A percentile compares a stretch with the other conserved stretches of the same genome.
phyloP scores from a whole-genome alignment of 2,329 filamentous ascomycete species.

The Calonectria pauciramosa region DNA sequence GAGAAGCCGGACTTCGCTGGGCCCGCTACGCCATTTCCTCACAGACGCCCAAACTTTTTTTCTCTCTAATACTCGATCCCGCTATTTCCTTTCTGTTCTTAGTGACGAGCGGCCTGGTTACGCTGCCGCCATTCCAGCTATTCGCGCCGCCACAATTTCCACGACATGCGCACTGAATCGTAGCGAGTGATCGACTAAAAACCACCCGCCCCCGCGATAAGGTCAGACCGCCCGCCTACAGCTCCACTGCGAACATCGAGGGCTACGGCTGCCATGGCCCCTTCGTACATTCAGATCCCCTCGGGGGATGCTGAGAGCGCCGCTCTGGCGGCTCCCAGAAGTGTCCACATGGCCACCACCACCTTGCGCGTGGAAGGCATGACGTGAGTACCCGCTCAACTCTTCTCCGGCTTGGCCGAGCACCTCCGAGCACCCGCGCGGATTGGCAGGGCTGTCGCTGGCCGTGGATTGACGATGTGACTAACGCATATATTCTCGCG shows the following conservation, averaged over 20 bases:
- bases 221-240: conserved; percentile 10
- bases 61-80: conserved; percentile 22
- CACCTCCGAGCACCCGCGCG: conserved; percentile 9
- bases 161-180: conserved; percentile 39
- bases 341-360: conserved; percentile 85
- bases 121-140: conserved; percentile 16
- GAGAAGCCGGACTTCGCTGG: conserved; percentile 33
- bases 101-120: conserved; percentile 7
- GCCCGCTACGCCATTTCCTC: conserved; percentile 1
- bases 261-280: conserved; percentile 59
- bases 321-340: conserved; percentile 45
- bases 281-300: conserved; percentile 63
- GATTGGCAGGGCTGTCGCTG: conserved; percentile 17
- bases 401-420: conserved; percentile 35
- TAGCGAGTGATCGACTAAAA: conserved; percentile 35
- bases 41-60: conserved; percentile 9
- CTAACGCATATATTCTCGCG: conserved; percentile 57
- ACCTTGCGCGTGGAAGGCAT: conserved; percentile 92
- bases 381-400: conserved; percentile 67
- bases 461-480: conserved; percentile 29
- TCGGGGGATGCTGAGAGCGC: conserved; percentile 51
- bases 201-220: conserved; percentile 16
- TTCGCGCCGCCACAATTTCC: conserved; percentile 17
- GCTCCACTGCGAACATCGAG: conserved; percentile 1
- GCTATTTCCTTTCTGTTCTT: conserved; percentile 31